Percentiles rank a stretch among this genome's conserved stretches.
Evolutionary conservation across 2,329 filamentous ascomycete species (phyloP).

Genomic region (Penicillium sp.): DNA sequence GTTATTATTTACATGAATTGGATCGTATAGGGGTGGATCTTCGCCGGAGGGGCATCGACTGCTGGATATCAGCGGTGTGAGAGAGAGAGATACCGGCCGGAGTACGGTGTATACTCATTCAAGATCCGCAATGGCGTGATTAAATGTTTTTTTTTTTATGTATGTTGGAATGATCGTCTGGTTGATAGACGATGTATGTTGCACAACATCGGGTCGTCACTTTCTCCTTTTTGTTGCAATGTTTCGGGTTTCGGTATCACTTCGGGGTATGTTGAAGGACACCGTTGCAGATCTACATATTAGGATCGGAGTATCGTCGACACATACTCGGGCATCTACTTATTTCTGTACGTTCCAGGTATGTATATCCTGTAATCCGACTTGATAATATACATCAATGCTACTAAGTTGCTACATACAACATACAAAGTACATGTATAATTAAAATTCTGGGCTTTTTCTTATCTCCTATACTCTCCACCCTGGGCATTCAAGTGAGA

Average conservation of each 20-base stretch:
- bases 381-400: too few relatives aligned
- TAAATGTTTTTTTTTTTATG: background rate
- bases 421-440: too few relatives aligned
- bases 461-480: background rate
- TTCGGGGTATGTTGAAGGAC: background rate
- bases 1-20: slow-evolving; percentile 37
- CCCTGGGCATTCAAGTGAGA: slow-evolving; percentile 7
- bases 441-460: background rate
- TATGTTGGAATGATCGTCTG: slow-evolving; percentile 1
- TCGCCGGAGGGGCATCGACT: slow-evolving; percentile 35
- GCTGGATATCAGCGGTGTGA: slow-evolving; percentile 28
- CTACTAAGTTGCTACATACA: background rate
- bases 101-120: background rate
- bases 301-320: slow-evolving; percentile 1
- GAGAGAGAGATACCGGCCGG: background rate
- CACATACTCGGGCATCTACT: background rate
- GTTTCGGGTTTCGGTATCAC: background rate
- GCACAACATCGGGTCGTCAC: background rate
- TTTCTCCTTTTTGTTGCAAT: background rate
- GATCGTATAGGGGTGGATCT: slow-evolving; percentile 31
- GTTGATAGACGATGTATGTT: background rate
- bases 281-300: slow-evolving; percentile 9
- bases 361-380: background rate
- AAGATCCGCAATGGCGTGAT: slow-evolving; percentile 6
- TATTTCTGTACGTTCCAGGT: background rate